Percentiles rank a stretch among this genome's conserved stretches.
Conservation (phyloP, 1,139 yeast genomes). For the Zygoascus sp. region DNA sequence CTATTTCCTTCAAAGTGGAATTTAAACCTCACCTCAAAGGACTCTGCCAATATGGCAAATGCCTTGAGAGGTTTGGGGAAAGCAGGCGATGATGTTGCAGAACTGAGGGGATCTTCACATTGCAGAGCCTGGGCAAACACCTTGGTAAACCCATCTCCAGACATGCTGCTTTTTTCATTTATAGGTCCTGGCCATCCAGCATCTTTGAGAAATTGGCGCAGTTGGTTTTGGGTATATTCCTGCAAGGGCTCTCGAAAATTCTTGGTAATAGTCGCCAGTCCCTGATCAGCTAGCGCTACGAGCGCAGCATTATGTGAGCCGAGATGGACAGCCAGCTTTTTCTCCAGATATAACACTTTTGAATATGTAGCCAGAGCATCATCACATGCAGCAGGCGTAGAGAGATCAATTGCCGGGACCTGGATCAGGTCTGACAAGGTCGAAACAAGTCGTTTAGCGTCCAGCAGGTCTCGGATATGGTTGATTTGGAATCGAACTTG, state of each 20-base stretch:
- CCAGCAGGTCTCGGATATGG: background rate
- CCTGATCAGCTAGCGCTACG: constrained; percentile 14
- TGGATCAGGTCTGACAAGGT: background rate
- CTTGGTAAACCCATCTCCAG: no score
- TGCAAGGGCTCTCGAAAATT: constrained; percentile 15
- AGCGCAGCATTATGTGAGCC: constrained; percentile 14
- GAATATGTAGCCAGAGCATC: background rate
- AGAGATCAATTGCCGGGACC: background rate
- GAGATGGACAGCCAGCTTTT: constrained; percentile 6
- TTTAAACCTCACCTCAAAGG: constrained; percentile 57
- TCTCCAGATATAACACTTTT: constrained; percentile 5
- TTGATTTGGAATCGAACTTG: background rate
- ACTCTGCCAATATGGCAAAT: constrained; percentile 51
- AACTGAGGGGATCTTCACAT: constrained; percentile 14
- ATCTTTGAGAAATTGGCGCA: constrained; percentile 18
- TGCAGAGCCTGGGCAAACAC: constrained; percentile 17
- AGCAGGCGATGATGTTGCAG: constrained; percentile 27
- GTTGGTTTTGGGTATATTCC: constrained; percentile 9
- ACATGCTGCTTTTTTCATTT: constrained; percentile 15
- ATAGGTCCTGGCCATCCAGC: constrained; percentile 27
- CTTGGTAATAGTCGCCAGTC: constrained; percentile 13
- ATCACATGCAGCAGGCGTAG: background rate
- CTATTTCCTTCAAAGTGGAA: constrained; percentile 64
- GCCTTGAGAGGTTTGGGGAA: constrained; percentile 56
- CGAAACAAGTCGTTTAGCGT: background rate